phyloP scores from a whole-genome alignment of 768 basidiomycete species.

The Amanita muscaria region DNA sequence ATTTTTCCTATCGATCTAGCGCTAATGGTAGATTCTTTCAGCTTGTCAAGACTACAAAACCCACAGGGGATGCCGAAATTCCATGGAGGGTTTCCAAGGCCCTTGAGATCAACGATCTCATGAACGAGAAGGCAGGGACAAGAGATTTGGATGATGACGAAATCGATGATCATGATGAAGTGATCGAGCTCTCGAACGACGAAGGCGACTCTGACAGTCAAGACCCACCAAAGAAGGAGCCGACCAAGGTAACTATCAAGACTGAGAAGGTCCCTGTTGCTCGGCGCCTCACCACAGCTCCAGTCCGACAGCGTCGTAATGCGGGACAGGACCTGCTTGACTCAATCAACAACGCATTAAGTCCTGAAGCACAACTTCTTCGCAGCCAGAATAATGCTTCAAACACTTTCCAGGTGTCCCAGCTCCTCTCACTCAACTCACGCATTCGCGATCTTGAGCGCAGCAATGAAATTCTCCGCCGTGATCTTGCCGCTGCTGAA shows the following conservation, averaged over 20 bases:
- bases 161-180: slow-evolving; percentile 8
- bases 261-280: neutral
- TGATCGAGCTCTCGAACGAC: neutral
- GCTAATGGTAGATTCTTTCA: slow-evolving; percentile 3
- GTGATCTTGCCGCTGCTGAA: neutral
- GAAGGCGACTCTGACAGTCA: neutral
- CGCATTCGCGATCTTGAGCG: neutral
- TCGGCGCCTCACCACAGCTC: neutral
- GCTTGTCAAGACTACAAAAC: slow-evolving; percentile 15
- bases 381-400: neutral
- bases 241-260: neutral
- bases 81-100: slow-evolving; percentile 10
- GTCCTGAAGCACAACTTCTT: neutral
- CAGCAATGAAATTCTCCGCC: neutral
- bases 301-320: neutral
- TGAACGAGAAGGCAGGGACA: slow-evolving; percentile 11
- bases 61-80: slow-evolving; percentile 11
- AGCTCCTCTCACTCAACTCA: neutral
- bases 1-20: slow-evolving; percentile 1
- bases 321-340: neutral
- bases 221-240: neutral
- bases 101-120: slow-evolving; percentile 9
- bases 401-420: neutral
- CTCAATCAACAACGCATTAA: neutral
- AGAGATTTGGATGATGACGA: slow-evolving; percentile 10